Conservation (phyloP, 768 basidiomycete species). For the Dioszegia aurantiaca region DNA sequence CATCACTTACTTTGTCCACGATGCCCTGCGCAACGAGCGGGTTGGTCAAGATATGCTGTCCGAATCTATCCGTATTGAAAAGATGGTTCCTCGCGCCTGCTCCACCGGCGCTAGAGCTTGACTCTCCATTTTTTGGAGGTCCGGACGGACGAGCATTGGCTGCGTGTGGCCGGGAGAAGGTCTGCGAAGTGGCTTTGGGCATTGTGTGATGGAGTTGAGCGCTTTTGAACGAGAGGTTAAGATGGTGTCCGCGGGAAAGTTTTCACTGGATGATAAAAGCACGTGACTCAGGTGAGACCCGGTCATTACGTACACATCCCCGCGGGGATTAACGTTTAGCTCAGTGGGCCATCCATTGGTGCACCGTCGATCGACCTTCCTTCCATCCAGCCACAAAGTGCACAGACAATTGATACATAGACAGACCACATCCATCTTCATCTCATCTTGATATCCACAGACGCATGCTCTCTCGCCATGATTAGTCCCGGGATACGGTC, state of each 20-base stretch:
- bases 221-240: background rate
- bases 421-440: no score
- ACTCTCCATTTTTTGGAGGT: slow-evolving; percentile 40
- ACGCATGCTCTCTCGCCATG: no score
- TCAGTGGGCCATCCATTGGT: no score
- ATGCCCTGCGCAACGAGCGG: slow-evolving; percentile 80
- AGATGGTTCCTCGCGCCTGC: slow-evolving; percentile 45
- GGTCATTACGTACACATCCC: background rate
- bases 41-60: slow-evolving; percentile 97
- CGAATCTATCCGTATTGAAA: slow-evolving; percentile 85
- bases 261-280: background rate
- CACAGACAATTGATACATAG: no score
- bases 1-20: slow-evolving; percentile 6
- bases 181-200: slow-evolving; percentile 50
- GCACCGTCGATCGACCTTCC: no score
- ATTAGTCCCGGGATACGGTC: background rate
- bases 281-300: slow-evolving; percentile 11
- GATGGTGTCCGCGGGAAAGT: background rate
- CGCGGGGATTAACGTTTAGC: background rate
- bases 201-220: slow-evolving; percentile 23
- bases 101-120: slow-evolving; percentile 18
- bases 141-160: slow-evolving; percentile 33
- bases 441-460: no score
- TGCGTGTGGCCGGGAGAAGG: slow-evolving; percentile 35
- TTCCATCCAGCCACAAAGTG: no score